Evolutionary conservation across 2,329 filamentous ascomycete genomes (phyloP).

Genomic region (Nannizziopsis barbatae): DNA sequence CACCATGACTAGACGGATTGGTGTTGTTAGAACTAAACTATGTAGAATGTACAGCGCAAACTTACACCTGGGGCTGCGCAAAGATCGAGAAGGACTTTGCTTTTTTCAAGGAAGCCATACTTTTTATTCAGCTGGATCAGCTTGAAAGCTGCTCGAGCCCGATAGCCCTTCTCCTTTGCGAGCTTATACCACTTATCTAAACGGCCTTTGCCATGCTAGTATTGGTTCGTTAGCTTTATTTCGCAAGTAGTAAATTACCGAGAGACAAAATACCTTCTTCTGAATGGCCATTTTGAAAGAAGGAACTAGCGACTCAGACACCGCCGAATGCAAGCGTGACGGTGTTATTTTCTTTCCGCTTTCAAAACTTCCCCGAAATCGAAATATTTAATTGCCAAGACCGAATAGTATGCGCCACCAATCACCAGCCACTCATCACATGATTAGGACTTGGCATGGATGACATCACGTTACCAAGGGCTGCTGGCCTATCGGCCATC

Average conservation of each 20-base stretch:
- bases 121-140: conserved; percentile 98
- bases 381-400: conserved; percentile 11
- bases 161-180: conserved; percentile 95
- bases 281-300: conserved; percentile 72
- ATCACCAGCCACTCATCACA: conserved; percentile 5
- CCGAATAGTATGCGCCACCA: not conserved
- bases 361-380: not conserved
- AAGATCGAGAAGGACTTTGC: conserved; percentile 90
- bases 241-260: not conserved
- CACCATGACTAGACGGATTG: conserved; percentile 61
- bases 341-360: not conserved
- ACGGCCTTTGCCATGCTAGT: conserved; percentile 82
- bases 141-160: conserved; percentile 94
- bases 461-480: conserved; percentile 14
- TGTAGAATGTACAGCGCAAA: conserved; percentile 16
- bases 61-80: conserved; percentile 87
- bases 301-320: not conserved
- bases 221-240: not conserved
- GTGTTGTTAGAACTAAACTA: conserved; percentile 20
- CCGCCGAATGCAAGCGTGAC: not conserved
- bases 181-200: conserved; percentile 98
- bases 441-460: conserved; percentile 3
- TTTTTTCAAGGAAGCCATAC: conserved; percentile 95
- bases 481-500: not conserved
- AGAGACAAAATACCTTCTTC: conserved; percentile 55